Evolutionary conservation across 2,329 filamentous ascomycete genomes (phyloP).

Genomic region (Aspergillus floridensis): DNA sequence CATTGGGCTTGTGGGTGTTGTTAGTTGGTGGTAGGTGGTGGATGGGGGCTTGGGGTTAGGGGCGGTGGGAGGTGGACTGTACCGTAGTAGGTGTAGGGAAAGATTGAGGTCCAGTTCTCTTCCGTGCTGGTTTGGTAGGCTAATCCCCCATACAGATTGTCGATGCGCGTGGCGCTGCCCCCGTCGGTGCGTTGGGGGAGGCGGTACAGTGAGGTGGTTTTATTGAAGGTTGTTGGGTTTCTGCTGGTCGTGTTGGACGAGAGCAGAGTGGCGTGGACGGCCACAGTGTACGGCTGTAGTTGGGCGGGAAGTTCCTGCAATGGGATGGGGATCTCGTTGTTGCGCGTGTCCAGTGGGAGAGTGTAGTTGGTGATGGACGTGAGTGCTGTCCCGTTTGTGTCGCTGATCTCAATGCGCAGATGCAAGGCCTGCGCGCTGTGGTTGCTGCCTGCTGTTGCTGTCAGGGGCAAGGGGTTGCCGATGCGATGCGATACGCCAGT

Average conservation of each 20-base stretch:
- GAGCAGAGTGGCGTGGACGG: background rate
- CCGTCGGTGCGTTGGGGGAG: slow-evolving; percentile 1
- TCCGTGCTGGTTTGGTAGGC: background rate
- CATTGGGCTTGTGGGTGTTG: background rate
- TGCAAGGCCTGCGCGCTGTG: background rate
- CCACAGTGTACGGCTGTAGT: background rate
- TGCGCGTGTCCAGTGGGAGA: background rate
- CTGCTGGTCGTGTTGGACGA: background rate
- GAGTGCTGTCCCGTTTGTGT: background rate
- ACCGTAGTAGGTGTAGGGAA: slow-evolving; percentile 7
- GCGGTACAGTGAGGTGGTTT: background rate
- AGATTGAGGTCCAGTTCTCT: background rate
- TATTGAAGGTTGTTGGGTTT: background rate
- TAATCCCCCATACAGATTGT: background rate
- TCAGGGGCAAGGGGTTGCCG: background rate
- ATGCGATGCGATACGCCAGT: background rate
- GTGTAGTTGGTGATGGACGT: background rate
- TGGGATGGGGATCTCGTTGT: no score
- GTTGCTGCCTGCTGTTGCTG: background rate
- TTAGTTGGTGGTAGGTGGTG: no score
- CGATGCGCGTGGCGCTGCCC: slow-evolving; percentile 5
- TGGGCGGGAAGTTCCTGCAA: background rate
- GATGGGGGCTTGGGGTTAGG: background rate
- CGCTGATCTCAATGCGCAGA: background rate
- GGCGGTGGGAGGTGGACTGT: background rate